Evolutionary conservation across 2,329 filamentous ascomycete species (phyloP).

Genomic region (Pestalotiopsis sp.): DNA sequence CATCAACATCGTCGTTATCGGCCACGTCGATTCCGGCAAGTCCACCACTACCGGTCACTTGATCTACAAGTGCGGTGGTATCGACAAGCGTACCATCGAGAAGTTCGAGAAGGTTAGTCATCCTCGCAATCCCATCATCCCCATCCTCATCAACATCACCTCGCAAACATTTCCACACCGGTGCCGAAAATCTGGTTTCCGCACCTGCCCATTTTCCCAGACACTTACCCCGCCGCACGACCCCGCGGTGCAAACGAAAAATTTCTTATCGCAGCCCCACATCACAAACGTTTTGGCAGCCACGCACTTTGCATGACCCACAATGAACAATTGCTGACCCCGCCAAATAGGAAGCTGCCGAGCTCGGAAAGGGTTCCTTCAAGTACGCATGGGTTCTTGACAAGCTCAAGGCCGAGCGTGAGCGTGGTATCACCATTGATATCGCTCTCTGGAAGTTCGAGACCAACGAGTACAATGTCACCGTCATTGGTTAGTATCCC

Average conservation of each 20-base stretch:
- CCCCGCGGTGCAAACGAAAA: conserved; percentile 5
- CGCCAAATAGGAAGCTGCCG: conserved; percentile 82
- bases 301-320: not conserved
- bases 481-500: conserved; percentile 80
- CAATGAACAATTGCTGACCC: not conserved
- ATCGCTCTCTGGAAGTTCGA: conserved; percentile 99
- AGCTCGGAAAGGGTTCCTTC: conserved; percentile 99
- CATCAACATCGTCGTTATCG: conserved; percentile 80
- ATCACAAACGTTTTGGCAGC: not conserved
- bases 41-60: conserved; percentile 81
- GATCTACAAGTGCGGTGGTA: conserved; percentile 99
- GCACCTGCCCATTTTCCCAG: conserved; percentile 21
- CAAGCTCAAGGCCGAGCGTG: conserved; percentile 99
- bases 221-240: conserved; percentile 23
- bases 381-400: conserved; percentile 99
- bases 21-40: conserved; percentile 99
- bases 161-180: conserved; percentile 7
- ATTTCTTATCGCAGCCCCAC: conserved; percentile 5
- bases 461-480: conserved; percentile 96
- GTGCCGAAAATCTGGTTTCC: conserved; percentile 25
- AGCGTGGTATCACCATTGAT: conserved; percentile 99
- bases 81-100: conserved; percentile 99
- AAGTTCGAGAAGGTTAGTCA: conserved; percentile 99
- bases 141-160: not conserved
- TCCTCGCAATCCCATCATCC: conserved; percentile 14